A percentile compares a stretch with the other conserved stretches of the same genome.
phyloP scores from a whole-genome alignment of 306 rosid species.

The Glycine latifolia region DNA sequence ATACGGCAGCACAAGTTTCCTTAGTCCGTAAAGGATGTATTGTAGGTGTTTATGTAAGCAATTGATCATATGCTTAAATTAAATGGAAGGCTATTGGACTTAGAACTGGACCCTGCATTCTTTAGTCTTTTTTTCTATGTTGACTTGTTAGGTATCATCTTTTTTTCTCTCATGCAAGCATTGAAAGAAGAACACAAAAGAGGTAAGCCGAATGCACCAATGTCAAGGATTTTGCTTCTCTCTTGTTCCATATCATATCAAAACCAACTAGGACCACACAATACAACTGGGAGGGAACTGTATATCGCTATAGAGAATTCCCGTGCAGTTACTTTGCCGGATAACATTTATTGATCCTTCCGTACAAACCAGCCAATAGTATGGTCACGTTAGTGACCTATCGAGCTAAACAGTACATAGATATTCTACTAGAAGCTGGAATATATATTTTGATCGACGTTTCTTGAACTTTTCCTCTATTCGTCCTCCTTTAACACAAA shows the following conservation, averaged over 20 bases:
- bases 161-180: neutral
- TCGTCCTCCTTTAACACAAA: neutral
- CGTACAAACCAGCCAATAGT: slow-evolving; percentile 40
- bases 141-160: neutral
- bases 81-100: neutral
- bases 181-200: neutral
- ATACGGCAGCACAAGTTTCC: neutral
- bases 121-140: neutral
- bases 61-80: neutral
- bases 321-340: slow-evolving; percentile 40
- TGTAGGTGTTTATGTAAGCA: neutral
- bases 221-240: slow-evolving; percentile 19
- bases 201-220: neutral
- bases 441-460: neutral
- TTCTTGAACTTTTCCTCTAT: slow-evolving; percentile 9
- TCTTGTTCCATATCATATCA: neutral
- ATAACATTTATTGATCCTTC: slow-evolving; percentile 44
- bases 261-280: slow-evolving; percentile 39
- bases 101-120: neutral
- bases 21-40: no score
- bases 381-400: slow-evolving; percentile 49
- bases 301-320: slow-evolving; percentile 28
- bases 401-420: slow-evolving; percentile 30
- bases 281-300: slow-evolving; percentile 6
- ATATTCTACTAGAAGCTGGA: slow-evolving; percentile 35